Evolutionary conservation across 164 flowering plant species (phyloP).

Genomic region (Paratinospora sagittata): DNA sequence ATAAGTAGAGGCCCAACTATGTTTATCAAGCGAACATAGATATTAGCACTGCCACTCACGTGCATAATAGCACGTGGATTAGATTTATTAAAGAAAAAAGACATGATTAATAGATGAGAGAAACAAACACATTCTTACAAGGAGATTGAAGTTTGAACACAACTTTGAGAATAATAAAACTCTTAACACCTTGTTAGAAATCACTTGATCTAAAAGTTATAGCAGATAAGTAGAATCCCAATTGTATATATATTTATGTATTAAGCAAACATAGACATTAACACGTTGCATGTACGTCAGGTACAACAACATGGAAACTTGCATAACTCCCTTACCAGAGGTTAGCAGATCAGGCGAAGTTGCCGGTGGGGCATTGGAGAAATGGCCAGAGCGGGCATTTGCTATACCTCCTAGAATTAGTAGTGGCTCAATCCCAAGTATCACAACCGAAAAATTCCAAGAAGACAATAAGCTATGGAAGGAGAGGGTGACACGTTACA

Average conservation of each 20-base stretch:
- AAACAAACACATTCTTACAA: too few relatives aligned
- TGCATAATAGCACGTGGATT: too few relatives aligned
- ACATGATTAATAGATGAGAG: too few relatives aligned
- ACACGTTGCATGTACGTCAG: conserved; percentile 26
- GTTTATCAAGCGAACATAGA: too few relatives aligned
- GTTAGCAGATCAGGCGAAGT: conserved; percentile 57
- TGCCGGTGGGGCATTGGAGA: conserved; percentile 80
- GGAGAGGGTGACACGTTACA: conserved; percentile 59
- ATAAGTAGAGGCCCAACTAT: too few relatives aligned
- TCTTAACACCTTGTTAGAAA: too few relatives aligned
- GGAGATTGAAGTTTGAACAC: too few relatives aligned
- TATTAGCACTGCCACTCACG: too few relatives aligned
- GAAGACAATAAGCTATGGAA: conserved; percentile 80
- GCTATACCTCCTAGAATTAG: conserved; percentile 81
- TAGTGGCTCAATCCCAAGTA: conserved; percentile 56
- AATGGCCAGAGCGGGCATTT: conserved; percentile 85
- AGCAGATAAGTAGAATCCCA: neutral
- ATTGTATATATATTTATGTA: neutral
- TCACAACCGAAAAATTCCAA: conserved; percentile 49
- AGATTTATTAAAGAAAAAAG: too few relatives aligned
- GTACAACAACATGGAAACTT: conserved; percentile 84
- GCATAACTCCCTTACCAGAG: conserved; percentile 87
- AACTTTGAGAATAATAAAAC: too few relatives aligned
- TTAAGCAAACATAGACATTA: too few relatives aligned
- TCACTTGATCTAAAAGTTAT: too few relatives aligned